Base-by-base conservation (phyloP, 106 monocot species). In the Iris macrosiphon region DNA sequence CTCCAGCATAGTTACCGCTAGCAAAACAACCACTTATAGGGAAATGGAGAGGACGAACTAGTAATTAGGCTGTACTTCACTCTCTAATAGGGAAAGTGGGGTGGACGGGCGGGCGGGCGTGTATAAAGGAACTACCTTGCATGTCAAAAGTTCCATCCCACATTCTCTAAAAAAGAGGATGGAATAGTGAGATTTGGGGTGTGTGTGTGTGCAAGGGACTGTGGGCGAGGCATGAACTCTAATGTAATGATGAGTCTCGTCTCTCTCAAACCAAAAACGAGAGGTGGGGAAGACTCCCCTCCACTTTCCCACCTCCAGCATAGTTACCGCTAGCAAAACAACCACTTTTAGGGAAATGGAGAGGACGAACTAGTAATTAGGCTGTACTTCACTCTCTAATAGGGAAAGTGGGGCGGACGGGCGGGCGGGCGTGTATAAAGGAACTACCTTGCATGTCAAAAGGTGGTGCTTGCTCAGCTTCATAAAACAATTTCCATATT, bases 391-490 rank as follows among this genome's bases (percentile, higher is more conserved):
- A 82, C 52, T 24, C 60, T 67, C 59, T 61, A n/a, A n/a, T n/a
- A n/a, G n/a, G n/a, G n/a, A n/a, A n/a, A n/a, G n/a, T n/a, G n/a
- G n/a, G n/a, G n/a, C n/a, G n/a, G n/a, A n/a, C n/a, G n/a, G n/a
- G n/a, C n/a, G n/a, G n/a, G n/a, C n/a, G n/a, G n/a, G n/a, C n/a
- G n/a, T n/a, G n/a, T n/a, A n/a, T 18, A 60, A 64, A 35, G 33
- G 11, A 30, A 76, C 24, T 78, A 93, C 94, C 89, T 81, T 76
- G 81, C 73, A 82, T 63, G 67, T 61, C 57, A 48, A 64, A 63
- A 95, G 82, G 61, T 95, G 79, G 66, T 66, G 70, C 48, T 62
- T 82, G 13, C 79, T 68, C 76, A 89, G 61, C 60, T 82, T 82
- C 39, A 74, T 28, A 65, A 85, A 79, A 57, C 29, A 75, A 16